Evolutionary conservation across 2,329 filamentous ascomycete genomes (phyloP).

Genomic region (Apiospora phragmitis): DNA sequence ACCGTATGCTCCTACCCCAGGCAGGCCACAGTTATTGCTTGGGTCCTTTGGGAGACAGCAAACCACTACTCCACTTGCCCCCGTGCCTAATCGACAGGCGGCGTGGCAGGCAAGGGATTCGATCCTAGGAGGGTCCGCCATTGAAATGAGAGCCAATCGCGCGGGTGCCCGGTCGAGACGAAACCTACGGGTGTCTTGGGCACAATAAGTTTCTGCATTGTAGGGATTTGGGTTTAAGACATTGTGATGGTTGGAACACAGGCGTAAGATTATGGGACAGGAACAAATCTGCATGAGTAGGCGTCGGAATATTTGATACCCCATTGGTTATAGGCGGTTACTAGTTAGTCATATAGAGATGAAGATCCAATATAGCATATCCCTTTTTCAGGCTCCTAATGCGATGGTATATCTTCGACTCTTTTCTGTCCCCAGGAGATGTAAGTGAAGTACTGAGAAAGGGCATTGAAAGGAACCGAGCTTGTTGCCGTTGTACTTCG

Average conservation of each 20-base stretch:
- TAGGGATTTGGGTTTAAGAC: background rate
- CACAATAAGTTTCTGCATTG: conserved; percentile 15
- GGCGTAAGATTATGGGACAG: background rate
- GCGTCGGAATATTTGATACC: background rate
- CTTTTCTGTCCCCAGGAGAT: background rate
- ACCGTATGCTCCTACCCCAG: conserved; percentile 31
- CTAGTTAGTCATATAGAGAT: background rate
- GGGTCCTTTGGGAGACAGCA: conserved; percentile 25
- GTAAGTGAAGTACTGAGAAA: background rate
- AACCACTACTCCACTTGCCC: conserved; percentile 34
- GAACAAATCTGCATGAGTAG: background rate
- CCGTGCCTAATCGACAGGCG: conserved; percentile 25
- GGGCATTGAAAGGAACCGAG: too few species aligned
- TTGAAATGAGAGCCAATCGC: conserved; percentile 21
- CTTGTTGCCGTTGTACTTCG: too few species aligned
- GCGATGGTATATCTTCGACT: background rate
- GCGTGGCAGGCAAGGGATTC: conserved; percentile 27
- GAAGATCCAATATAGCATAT: background rate
- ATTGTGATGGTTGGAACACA: background rate
- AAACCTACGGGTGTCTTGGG: conserved; percentile 34
- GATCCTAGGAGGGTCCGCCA: conserved; percentile 25
- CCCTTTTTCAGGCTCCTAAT: background rate
- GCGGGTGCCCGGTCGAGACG: conserved; percentile 22
- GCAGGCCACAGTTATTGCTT: conserved; percentile 30
- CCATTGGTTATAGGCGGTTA: background rate